Percentiles rank a stretch among this genome's conserved stretches.
Conservation (phyloP, 2,329 filamentous ascomycete genomes). For the Botrytis galanthina region DNA sequence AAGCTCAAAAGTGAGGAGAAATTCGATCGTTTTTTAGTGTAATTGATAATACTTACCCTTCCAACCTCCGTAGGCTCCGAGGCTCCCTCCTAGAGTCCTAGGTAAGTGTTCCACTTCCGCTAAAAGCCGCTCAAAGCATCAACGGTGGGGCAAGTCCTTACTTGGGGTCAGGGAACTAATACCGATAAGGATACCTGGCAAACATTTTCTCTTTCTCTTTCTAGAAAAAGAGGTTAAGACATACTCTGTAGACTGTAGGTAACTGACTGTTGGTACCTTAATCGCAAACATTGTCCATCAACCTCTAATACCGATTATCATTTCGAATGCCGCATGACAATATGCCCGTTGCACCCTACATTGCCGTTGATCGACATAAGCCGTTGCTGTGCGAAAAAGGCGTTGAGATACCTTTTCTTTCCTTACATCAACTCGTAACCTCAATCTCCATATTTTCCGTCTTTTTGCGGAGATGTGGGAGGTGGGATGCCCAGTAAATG, state of each 20-base stretch:
- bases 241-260: no score
- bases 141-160: not conserved
- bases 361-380: not conserved
- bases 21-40: no score
- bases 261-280: not conserved
- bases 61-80: not conserved
- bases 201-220: not conserved
- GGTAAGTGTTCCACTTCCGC: not conserved
- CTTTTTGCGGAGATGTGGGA: constrained; percentile 14
- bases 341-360: not conserved
- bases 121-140: not conserved
- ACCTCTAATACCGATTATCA: not conserved
- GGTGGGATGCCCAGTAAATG: not conserved
- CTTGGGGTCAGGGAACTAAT: not conserved
- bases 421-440: not conserved
- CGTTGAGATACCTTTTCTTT: not conserved
- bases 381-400: not conserved
- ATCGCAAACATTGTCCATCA: not conserved
- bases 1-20: no score
- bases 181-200: not conserved
- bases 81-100: no score
- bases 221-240: not conserved
- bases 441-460: constrained; percentile 10
- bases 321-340: not conserved
- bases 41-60: no score